Evolutionary conservation across 345 rosid genomes (phyloP).

Genomic region (Arabis hirsuta): DNA sequence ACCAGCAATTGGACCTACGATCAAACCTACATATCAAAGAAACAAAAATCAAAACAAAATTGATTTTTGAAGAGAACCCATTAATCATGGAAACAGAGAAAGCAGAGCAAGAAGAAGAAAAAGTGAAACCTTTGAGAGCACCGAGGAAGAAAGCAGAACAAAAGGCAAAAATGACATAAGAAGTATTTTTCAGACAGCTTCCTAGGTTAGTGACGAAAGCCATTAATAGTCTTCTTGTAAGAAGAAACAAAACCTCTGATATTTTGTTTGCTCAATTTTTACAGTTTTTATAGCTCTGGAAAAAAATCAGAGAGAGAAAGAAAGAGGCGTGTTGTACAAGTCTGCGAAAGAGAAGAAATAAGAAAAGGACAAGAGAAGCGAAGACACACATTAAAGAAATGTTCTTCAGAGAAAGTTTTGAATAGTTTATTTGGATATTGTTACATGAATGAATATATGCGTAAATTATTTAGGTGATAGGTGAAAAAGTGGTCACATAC

Average conservation of each 20-base stretch:
- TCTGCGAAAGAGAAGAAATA: constrained; percentile 19
- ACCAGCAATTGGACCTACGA: constrained; percentile 82
- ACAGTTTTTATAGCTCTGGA: constrained; percentile 19
- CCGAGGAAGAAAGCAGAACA: constrained; percentile 74
- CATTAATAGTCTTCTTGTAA: constrained; percentile 26
- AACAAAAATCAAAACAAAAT: constrained; percentile 4
- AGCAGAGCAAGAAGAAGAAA: constrained; percentile 10
- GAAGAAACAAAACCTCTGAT: constrained; percentile 9
- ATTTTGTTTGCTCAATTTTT: neutral
- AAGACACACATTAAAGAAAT: too few relatives aligned
- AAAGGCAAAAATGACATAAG: constrained; percentile 67
- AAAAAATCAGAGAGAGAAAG: constrained; percentile 15
- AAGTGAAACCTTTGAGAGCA: constrained; percentile 66
- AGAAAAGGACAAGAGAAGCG: constrained; percentile 8
- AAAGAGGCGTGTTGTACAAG: constrained; percentile 36
- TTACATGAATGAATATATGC: neutral
- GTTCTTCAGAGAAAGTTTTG: neutral
- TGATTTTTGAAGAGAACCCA: neutral
- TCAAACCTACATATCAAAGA: constrained; percentile 52
- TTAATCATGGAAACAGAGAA: constrained; percentile 11
- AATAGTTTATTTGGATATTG: neutral
- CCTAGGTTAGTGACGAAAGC: constrained; percentile 43
- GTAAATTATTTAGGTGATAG: constrained; percentile 2
- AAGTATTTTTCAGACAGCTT: constrained; percentile 48
- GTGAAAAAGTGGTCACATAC: constrained; percentile 15